phyloP scores from a whole-genome alignment of 1,284 basidiomycete genomes.

The Apiotrichum montevideense region DNA sequence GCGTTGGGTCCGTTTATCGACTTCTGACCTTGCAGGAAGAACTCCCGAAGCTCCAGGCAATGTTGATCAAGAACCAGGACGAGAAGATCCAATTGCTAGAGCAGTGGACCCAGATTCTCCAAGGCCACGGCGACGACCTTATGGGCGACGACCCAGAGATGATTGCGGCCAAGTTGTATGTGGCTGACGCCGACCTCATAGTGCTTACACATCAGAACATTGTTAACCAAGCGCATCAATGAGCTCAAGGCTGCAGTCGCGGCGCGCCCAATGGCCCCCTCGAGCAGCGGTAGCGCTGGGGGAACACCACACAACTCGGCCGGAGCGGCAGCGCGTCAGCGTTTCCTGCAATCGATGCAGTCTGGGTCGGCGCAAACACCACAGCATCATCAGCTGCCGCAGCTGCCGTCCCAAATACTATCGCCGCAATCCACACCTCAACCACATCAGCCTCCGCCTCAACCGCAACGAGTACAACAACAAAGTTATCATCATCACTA shows the following conservation, averaged over 20 bases:
- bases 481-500: background rate
- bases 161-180: slow-evolving; percentile 29
- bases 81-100: slow-evolving; percentile 28
- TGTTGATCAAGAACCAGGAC: slow-evolving; percentile 31
- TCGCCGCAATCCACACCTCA: background rate
- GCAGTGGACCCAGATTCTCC: slow-evolving; percentile 7
- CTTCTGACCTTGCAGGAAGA: slow-evolving; percentile 14
- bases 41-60: slow-evolving; percentile 25
- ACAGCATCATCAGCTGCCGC: too few species aligned
- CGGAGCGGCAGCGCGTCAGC: background rate
- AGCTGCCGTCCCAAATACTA: background rate
- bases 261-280: slow-evolving; percentile 22
- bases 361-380: too few species aligned
- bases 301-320: background rate
- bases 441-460: background rate
- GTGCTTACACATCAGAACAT: slow-evolving; percentile 12
- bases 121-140: slow-evolving; percentile 14
- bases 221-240: slow-evolving; percentile 28
- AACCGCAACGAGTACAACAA: background rate
- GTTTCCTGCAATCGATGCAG: background rate
- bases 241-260: slow-evolving; percentile 34
- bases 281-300: slow-evolving; percentile 16
- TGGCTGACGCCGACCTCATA: background rate
- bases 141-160: slow-evolving; percentile 35
- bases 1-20: background rate